Percentiles rank a stretch among this genome's conserved stretches.
Evolutionary conservation across 805 yeast genomes (phyloP).

Genomic region (Hanseniaspora osmophila): DNA sequence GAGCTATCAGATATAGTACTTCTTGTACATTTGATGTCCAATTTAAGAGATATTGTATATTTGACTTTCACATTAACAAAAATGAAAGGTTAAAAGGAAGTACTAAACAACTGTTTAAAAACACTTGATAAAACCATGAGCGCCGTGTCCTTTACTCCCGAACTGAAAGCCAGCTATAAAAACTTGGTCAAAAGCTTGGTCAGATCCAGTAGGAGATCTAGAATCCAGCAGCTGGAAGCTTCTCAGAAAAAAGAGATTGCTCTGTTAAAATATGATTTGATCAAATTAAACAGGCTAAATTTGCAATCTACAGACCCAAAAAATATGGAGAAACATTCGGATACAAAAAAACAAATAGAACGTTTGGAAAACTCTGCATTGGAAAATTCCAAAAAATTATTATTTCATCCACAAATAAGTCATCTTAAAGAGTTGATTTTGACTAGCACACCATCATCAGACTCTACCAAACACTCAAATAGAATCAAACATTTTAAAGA

Average conservation of each 20-base stretch:
- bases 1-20: too few species aligned
- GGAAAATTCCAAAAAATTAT: slow-evolving; percentile 1
- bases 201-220: slow-evolving; percentile 11
- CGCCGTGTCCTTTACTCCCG: neutral
- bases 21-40: too few species aligned
- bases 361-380: neutral
- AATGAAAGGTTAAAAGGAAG: too few species aligned
- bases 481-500: slow-evolving; percentile 35
- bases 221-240: slow-evolving; percentile 10
- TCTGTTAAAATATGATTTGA: slow-evolving; percentile 13
- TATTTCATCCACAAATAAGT: slow-evolving; percentile 10
- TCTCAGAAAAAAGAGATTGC: slow-evolving; percentile 14
- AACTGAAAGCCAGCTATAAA: slow-evolving; percentile 9
- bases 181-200: slow-evolving; percentile 13
- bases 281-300: slow-evolving; percentile 9
- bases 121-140: neutral
- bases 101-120: neutral
- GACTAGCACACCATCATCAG: neutral
- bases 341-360: slow-evolving; percentile 3
- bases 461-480: slow-evolving; percentile 7
- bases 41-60: too few species aligned
- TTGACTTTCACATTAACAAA: too few species aligned
- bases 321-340: slow-evolving; percentile 1
- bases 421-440: slow-evolving; percentile 8
- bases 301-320: too few species aligned